Percentiles rank a stretch among this genome's conserved stretches.
These are phyloP conservation scores for Blastobotrys attinorum DNA, from an alignment of 805 yeast species.

Conservation along the genomic window DNA sequence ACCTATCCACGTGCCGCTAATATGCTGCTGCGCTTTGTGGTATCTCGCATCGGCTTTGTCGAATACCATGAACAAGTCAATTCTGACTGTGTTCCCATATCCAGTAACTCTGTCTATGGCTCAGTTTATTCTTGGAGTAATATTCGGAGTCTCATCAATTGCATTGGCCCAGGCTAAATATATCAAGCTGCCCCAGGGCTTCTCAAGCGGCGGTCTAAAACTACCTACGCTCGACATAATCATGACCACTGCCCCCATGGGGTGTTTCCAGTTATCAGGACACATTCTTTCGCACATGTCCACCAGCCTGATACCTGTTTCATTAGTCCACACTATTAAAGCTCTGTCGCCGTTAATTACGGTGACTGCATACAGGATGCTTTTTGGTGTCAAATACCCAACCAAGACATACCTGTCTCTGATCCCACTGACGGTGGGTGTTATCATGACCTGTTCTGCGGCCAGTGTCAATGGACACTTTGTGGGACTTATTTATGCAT, in stretches of 20 bases:
- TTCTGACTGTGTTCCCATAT: conserved; percentile 58
- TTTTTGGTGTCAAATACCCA: conserved; percentile 53
- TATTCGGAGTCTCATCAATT: conserved; percentile 45
- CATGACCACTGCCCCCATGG: conserved; percentile 75
- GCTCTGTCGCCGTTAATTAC: conserved; percentile 87
- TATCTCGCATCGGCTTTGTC: conserved; percentile 74
- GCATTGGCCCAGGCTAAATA: conserved; percentile 30
- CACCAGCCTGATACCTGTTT: conserved; percentile 88
- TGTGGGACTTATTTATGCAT: conserved; percentile 61
- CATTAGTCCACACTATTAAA: conserved; percentile 88
- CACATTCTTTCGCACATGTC: conserved; percentile 89
- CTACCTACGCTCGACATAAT: conserved; percentile 25
- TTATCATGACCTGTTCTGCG: conserved; percentile 56
- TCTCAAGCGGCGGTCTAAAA: conserved; percentile 21
- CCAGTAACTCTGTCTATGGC: conserved; percentile 87
- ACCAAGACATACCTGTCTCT: conserved; percentile 67
- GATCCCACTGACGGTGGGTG: conserved; percentile 74
- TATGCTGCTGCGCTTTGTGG: conserved; percentile 64
- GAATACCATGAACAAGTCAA: conserved; percentile 71
- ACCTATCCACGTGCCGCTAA: conserved; percentile 38
- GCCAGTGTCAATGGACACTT: conserved; percentile 39
- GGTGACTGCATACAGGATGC: conserved; percentile 62
- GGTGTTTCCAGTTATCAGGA: conserved; percentile 85
- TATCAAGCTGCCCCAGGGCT: conserved; percentile 31
- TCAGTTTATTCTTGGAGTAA: conserved; percentile 70